These are phyloP conservation scores for Cladosporium sp. DNA, from an alignment of 2,329 filamentous ascomycete species.

Conservation along the genomic window DNA sequence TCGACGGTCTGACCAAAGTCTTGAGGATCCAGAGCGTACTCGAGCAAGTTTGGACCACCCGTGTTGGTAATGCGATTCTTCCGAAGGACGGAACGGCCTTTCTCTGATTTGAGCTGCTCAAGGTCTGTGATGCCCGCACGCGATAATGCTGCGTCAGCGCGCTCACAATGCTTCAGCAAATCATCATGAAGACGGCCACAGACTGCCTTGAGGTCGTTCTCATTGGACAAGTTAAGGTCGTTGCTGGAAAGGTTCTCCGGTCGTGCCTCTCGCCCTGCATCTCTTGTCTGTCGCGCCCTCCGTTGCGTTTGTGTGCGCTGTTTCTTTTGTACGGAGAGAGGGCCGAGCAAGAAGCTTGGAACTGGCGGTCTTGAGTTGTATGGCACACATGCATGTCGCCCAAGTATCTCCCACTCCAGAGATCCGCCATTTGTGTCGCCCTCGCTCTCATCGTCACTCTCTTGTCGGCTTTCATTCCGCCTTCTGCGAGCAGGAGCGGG, in stretches of 20 bases:
- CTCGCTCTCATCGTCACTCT: conserved; percentile 58
- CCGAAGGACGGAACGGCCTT: conserved; percentile 53
- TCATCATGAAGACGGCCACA: conserved; percentile 73
- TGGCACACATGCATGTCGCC: conserved; percentile 73
- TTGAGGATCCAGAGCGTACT: conserved; percentile 84
- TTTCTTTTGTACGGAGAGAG: conserved; percentile 86
- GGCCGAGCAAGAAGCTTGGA: conserved; percentile 82
- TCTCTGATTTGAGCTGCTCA: conserved; percentile 42
- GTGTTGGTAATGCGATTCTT: conserved; percentile 66
- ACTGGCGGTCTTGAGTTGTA: conserved; percentile 73
- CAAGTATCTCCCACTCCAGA: conserved; percentile 84
- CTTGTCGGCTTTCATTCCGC: conserved; percentile 19
- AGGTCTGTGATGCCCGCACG: conserved; percentile 26
- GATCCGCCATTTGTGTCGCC: conserved; percentile 70
- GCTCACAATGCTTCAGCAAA: conserved; percentile 50
- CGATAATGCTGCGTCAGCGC: conserved; percentile 30
- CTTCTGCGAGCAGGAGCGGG: conserved; percentile 28
- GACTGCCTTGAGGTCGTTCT: conserved; percentile 75
- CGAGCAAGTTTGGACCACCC: conserved; percentile 75
- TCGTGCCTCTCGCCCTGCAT: conserved; percentile 66
- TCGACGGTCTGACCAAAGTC: conserved; percentile 96
- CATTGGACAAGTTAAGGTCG: conserved; percentile 74
- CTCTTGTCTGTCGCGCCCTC: conserved; percentile 68
- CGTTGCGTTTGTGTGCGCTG: conserved; percentile 70
- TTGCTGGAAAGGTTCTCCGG: conserved; percentile 76